These are phyloP conservation scores for Climacium dendroides DNA, from an alignment of 225 moss, liverwort and hornwort genomes.

Conservation along the genomic window DNA sequence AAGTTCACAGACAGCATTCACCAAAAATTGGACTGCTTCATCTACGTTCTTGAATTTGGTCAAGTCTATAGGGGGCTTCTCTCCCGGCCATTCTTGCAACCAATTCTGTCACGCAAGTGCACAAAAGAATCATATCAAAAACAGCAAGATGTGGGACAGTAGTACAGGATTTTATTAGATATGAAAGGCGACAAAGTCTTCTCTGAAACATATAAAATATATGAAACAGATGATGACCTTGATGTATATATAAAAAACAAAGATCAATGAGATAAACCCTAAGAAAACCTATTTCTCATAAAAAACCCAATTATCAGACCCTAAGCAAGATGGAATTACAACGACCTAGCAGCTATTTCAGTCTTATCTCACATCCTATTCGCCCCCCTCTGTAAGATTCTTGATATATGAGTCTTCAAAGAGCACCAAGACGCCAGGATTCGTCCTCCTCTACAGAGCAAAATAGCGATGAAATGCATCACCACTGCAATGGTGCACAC, in stretches of 20 bases:
- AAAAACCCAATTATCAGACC: not conserved
- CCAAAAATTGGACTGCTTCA: conserved; percentile 58
- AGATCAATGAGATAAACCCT: not conserved
- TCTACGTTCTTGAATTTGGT: conserved; percentile 45
- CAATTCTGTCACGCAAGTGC: conserved; percentile 24
- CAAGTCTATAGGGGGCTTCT: conserved; percentile 59
- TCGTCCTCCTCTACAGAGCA: not conserved
- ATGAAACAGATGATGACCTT: not conserved
- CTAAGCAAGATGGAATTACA: not conserved
- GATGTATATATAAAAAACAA: not conserved
- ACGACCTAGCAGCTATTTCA: not conserved
- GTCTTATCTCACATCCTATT: not conserved
- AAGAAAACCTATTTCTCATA: not conserved
- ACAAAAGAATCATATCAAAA: not conserved
- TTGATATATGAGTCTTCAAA: not conserved
- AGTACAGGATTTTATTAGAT: no score
- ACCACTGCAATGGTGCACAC: not conserved
- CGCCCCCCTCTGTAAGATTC: not conserved
- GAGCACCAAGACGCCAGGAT: not conserved
- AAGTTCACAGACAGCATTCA: conserved; percentile 78
- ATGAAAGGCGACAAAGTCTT: not conserved
- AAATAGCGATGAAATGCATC: not conserved
- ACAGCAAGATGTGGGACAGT: not conserved
- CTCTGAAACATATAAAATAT: not conserved
- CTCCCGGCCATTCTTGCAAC: conserved; percentile 73